Percentiles rank a stretch among this genome's conserved stretches.
Conservation (phyloP, 257 asterid species). For the Gentiana macrophylla region DNA sequence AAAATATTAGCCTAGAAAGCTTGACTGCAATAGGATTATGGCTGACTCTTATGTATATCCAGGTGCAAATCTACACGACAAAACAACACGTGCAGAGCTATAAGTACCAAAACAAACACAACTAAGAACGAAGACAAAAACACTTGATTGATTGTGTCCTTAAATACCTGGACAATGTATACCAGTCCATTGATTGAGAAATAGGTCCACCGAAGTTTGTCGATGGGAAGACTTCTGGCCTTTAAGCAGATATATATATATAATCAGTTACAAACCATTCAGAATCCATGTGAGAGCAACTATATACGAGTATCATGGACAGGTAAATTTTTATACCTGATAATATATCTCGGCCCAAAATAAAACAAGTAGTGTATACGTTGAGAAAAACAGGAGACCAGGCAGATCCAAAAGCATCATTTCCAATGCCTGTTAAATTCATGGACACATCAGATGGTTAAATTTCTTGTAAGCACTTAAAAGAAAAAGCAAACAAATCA, state of each 20-base stretch:
- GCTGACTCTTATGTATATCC: constrained; percentile 23
- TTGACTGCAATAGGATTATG: constrained; percentile 15
- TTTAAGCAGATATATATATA: constrained; percentile 1
- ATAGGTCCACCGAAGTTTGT: constrained; percentile 22
- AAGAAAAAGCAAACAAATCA: background rate
- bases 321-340: constrained; percentile 20
- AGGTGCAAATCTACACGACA: constrained; percentile 15
- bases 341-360: constrained; percentile 36
- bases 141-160: background rate
- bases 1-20: constrained; percentile 19
- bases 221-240: constrained; percentile 34
- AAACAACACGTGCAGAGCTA: background rate
- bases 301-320: background rate
- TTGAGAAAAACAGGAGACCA: constrained; percentile 30
- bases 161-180: constrained; percentile 21
- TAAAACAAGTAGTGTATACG: constrained; percentile 30
- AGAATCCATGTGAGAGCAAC: background rate
- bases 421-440: constrained; percentile 19
- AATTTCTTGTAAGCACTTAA: background rate
- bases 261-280: no score
- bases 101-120: background rate
- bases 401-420: constrained; percentile 32
- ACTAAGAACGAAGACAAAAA: background rate
- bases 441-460: no score
- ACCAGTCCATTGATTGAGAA: constrained; percentile 20